Conservation (phyloP, 495 filamentous ascomycete genomes). For the Cairneyella variabilis region DNA sequence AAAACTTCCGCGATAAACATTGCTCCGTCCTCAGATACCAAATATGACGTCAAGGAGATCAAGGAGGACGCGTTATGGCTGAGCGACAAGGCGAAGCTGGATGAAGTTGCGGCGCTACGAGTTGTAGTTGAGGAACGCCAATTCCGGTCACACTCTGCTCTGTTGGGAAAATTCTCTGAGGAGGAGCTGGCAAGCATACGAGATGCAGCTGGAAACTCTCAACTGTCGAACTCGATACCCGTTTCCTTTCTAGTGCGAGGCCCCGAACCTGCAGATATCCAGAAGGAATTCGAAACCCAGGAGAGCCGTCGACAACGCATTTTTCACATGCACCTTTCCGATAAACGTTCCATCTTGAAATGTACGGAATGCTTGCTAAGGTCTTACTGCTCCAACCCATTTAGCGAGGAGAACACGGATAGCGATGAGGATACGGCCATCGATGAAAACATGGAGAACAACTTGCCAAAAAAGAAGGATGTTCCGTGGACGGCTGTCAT, state of each 20-base stretch:
- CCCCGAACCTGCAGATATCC: conserved; percentile 38
- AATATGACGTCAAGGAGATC: conserved; percentile 73
- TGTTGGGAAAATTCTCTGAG: conserved; percentile 60
- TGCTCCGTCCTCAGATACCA: conserved; percentile 60
- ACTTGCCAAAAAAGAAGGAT: too few species aligned
- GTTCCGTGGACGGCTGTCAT: not conserved
- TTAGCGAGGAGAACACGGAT: too few species aligned
- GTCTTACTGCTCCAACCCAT: not conserved
- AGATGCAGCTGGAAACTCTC: conserved; percentile 55
- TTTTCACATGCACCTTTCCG: conserved; percentile 64
- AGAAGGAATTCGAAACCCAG: conserved; percentile 52
- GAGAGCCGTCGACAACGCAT: conserved; percentile 57
- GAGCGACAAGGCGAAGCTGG: conserved; percentile 67
- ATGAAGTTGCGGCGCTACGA: conserved; percentile 79
- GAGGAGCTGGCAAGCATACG: conserved; percentile 66
- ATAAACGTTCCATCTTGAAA: conserved; percentile 54
- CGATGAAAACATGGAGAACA: too few species aligned
- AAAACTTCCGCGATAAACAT: conserved; percentile 91
- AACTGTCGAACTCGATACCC: conserved; percentile 41
- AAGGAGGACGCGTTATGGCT: conserved; percentile 86
- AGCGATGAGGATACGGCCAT: too few species aligned
- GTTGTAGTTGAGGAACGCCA: conserved; percentile 84
- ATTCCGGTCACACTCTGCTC: conserved; percentile 57
- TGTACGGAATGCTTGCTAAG: conserved; percentile 15
- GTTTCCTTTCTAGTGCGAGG: conserved; percentile 34